Conservation (phyloP, 176 grass and related monocot species). For the Aegilops umbellulata region DNA sequence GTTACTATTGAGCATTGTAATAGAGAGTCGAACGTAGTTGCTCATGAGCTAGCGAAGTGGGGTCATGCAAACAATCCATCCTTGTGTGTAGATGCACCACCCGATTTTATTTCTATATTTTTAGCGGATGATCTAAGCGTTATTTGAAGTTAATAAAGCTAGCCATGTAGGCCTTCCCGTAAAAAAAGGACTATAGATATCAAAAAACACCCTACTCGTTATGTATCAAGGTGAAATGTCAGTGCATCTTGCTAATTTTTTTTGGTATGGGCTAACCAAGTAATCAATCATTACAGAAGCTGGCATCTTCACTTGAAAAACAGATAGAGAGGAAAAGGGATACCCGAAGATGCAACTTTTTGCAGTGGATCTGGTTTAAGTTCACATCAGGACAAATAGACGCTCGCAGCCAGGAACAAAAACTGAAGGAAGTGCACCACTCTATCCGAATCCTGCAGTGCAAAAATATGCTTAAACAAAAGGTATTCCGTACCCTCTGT, state of each 20-base stretch:
- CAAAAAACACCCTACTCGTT: background rate
- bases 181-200: background rate
- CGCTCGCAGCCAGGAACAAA: conserved; percentile 43
- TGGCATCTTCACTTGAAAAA: conserved; percentile 50
- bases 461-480: conserved; percentile 64
- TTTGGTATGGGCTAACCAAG: conserved; percentile 1
- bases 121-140: too few species aligned
- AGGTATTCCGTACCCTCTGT: conserved; percentile 25
- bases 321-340: conserved; percentile 46
- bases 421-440: conserved; percentile 38
- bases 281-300: conserved; percentile 44
- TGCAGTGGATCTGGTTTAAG: conserved; percentile 43
- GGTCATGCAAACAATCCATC: too few species aligned
- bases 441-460: conserved; percentile 54
- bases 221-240: background rate
- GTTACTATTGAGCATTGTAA: too few species aligned
- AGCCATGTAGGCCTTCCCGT: too few species aligned
- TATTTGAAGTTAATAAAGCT: too few species aligned
- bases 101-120: too few species aligned
- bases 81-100: too few species aligned
- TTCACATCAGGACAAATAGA: conserved; percentile 35
- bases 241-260: background rate
- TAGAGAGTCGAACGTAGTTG: too few species aligned
- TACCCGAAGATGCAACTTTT: conserved; percentile 31
- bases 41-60: too few species aligned